Evolutionary conservation across 2,329 filamentous ascomycete genomes (phyloP), one percentile per base, ranked within the genome.

Genomic region (Pleoardoris graminearum): DNA sequence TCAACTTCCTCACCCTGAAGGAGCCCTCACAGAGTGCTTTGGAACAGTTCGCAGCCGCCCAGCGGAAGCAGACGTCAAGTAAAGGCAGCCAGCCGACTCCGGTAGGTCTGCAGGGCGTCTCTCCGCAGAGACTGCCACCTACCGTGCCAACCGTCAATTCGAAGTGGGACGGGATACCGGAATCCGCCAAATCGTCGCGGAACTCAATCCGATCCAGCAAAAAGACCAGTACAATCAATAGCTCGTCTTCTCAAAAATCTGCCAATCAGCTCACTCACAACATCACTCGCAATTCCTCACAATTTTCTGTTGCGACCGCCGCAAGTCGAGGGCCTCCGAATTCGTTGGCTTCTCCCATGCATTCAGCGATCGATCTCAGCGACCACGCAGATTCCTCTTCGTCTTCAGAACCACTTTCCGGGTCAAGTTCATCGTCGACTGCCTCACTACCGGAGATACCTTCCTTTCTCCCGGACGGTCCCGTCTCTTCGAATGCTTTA

Each of bases 111-210:
- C 38, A 47, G 14, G 68, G 72, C 36, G 66, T 77, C 1, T 75
- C 77, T 5, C 60, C 70, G 5, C 73, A 77, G 53, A 80, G 77
- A 57, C 71, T 82, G 32, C 80, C 80, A 5, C 58, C 72, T 3
- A 69, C 68, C 48, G 78, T 82, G 1, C 80, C 80, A 17, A 81
- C 77, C 55, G 79, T 81, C 30, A 82, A 82, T 54, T 77, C 77
- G 23, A 82, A 79, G 65, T 82, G 80, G 80, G 76, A 82, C 57
- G 80, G 80, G 8, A 62, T 82, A 7, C 80, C 80, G 11, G 71
- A 77, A 19, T 54, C 63, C 1, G 58, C 73, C 37, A 78, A 75
- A 57, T 54, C 59, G 7, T 39, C 48, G 11, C 58, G 55, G 2
- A 48, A 55, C 16, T 62, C 61, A 7, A 44, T 35, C 33, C 29